These are phyloP conservation scores for Xylaria multiplex DNA, from an alignment of 2,329 filamentous ascomycete genomes.

Conservation along the genomic window DNA sequence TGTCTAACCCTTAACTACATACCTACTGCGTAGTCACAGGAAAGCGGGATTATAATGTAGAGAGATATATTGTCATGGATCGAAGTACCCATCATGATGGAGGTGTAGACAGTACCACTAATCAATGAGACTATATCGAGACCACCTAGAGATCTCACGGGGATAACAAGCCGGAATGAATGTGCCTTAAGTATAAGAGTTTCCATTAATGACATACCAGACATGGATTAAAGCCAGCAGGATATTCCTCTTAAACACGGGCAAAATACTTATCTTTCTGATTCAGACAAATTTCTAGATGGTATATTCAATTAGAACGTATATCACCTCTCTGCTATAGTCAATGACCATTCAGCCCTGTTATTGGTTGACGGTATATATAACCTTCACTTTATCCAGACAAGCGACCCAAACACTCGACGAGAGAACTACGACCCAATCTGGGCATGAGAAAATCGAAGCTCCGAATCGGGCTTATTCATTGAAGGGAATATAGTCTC, in stretches of 20 bases:
- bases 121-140: not conserved
- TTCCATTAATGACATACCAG: too few relatives aligned
- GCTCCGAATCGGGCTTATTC: conserved; percentile 19
- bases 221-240: too few relatives aligned
- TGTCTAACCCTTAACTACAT: not conserved
- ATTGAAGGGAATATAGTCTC: not conserved
- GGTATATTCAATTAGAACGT: too few relatives aligned
- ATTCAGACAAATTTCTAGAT: too few relatives aligned
- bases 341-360: not conserved
- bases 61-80: not conserved
- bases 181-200: too few relatives aligned
- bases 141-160: not conserved
- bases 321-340: not conserved
- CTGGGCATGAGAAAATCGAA: not conserved
- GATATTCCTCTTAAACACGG: too few relatives aligned
- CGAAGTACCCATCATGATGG: not conserved
- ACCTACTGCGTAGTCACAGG: not conserved
- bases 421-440: not conserved
- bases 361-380: conserved; percentile 30
- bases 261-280: too few relatives aligned
- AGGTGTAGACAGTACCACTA: not conserved
- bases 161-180: too few relatives aligned
- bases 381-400: conserved; percentile 31
- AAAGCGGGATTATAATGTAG: not conserved
- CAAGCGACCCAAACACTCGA: conserved; percentile 24